These are phyloP conservation scores for Pelargonium myrrhifolium DNA, from an alignment of 441 rosid genomes.

Conservation along the genomic window DNA sequence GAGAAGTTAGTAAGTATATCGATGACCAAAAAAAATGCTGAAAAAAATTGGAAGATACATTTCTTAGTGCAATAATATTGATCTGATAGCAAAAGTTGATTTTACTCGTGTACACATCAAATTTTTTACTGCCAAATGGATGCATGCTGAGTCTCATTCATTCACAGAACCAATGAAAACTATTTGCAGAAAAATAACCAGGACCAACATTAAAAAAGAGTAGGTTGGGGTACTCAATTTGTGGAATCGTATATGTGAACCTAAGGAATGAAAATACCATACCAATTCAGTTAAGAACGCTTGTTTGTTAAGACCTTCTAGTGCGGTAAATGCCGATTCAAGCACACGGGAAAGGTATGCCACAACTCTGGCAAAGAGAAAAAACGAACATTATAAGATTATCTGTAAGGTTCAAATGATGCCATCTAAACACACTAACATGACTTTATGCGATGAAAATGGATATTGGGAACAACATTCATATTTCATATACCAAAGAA, in stretches of 20 bases:
- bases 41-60: not conserved
- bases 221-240: not conserved
- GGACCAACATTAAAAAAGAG: conserved; percentile 1
- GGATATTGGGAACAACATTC: not conserved
- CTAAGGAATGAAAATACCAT: conserved; percentile 21
- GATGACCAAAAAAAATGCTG: not conserved
- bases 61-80: not conserved
- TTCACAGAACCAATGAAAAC: not conserved
- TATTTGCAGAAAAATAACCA: conserved; percentile 3
- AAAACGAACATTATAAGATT: conserved; percentile 16
- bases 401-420: not conserved
- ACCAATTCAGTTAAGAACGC: conserved; percentile 96
- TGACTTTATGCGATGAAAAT: not conserved
- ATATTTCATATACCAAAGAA: not conserved
- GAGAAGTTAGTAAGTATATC: not conserved
- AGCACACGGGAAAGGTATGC: conserved; percentile 97
- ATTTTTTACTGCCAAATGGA: not conserved
- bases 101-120: not conserved
- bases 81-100: not conserved
- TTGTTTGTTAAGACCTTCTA: conserved; percentile 98
- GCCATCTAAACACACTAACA: conserved; percentile 1
- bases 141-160: not conserved
- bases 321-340: conserved; percentile 90
- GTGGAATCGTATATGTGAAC: conserved; percentile 1
- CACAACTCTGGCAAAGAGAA: conserved; percentile 57